Evolutionary conservation across 805 yeast genomes (phyloP).

Genomic region (Kockiozyma suomiensis): DNA sequence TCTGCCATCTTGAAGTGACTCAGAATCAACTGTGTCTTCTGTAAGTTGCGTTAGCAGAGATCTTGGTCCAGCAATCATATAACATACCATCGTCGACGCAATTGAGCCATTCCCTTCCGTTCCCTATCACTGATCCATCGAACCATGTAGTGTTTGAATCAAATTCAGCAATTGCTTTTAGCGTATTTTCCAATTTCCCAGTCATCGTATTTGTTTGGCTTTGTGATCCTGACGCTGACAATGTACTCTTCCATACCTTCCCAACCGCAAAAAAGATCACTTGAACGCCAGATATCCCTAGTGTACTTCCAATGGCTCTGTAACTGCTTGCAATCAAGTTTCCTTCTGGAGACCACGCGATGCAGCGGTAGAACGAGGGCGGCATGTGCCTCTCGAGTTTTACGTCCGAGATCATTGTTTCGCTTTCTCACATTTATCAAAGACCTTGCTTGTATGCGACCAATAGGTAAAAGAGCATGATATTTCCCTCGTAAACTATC

Average conservation of each 20-base stretch:
- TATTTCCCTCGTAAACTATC: no score
- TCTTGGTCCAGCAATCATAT: not conserved
- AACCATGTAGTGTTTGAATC: not conserved
- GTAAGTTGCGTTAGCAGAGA: not conserved
- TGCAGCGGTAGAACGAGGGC: constrained; percentile 11
- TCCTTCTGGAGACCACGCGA: constrained; percentile 27
- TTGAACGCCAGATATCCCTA: constrained; percentile 10
- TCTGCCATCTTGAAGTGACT: not conserved
- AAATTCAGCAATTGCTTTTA: not conserved
- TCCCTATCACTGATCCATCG: not conserved
- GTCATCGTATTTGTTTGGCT: not conserved
- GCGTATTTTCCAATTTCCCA: not conserved
- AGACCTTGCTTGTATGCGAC: no score
- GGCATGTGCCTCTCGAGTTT: constrained; percentile 16
- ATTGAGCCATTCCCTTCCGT: not conserved
- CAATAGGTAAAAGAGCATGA: no score
- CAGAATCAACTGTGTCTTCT: not conserved
- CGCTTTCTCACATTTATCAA: not conserved
- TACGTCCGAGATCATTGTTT: constrained; percentile 22
- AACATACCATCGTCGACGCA: not conserved
- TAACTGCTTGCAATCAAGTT: constrained; percentile 4
- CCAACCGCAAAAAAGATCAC: constrained; percentile 8
- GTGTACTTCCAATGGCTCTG: not conserved
- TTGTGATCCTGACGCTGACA: not conserved
- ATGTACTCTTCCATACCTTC: constrained; percentile 8